A percentile compares a stretch with the other conserved stretches of the same genome.
phyloP scores from a whole-genome alignment of 257 asterid genomes.

The Solanum lignicaule region DNA sequence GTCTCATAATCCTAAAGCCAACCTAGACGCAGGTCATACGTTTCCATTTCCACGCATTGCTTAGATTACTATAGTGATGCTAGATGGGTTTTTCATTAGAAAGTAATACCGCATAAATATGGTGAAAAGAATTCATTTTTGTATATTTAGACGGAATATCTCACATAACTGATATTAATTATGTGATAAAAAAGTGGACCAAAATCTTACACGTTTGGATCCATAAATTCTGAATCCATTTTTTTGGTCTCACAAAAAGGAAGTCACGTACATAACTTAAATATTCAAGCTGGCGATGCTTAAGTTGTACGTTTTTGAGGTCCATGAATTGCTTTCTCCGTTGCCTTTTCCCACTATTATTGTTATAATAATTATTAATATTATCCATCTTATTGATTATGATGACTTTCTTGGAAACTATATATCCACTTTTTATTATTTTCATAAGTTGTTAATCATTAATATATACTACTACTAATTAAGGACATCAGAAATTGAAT shows the following conservation, averaged over 20 bases:
- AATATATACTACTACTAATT: no score
- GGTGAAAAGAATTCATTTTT: not conserved
- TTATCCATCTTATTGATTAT: no score
- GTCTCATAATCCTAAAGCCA: not conserved
- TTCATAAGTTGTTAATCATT: no score
- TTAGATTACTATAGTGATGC: not conserved
- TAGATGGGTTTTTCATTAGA: not conserved
- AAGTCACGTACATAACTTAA: not conserved
- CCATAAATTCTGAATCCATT: not conserved
- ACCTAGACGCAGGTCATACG: not conserved
- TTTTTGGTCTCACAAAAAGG: not conserved
- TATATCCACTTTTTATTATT: no score
- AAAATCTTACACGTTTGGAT: not conserved
- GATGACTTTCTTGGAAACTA: no score
- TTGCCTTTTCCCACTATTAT: not conserved
- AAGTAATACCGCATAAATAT: not conserved
- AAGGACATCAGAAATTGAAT: no score
- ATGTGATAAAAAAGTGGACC: not conserved
- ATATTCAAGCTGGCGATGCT: not conserved
- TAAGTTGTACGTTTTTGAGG: not conserved
- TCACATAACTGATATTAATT: not conserved
- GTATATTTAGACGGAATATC: fast-evolving
- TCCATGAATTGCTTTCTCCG: not conserved
- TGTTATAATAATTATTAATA: not conserved
- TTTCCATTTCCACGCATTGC: not conserved